Evolutionary conservation across 2,329 filamentous ascomycete genomes (phyloP).

Genomic region (Dendrostoma leiphaemia): DNA sequence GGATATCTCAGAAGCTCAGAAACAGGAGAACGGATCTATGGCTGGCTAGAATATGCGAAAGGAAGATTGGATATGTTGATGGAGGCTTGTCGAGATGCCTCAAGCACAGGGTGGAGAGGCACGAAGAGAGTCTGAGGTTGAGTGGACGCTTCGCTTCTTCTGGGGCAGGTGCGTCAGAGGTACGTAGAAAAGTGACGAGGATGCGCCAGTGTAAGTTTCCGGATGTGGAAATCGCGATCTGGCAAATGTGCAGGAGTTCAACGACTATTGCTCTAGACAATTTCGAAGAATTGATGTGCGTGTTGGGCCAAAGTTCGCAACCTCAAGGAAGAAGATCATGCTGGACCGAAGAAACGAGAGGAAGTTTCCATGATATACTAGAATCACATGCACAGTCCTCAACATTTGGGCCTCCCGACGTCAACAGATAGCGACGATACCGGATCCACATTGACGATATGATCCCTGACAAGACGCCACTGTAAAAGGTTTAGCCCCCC

Average conservation of each 20-base stretch:
- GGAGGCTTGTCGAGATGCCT: not conserved
- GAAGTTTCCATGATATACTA: not conserved
- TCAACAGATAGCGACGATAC: conserved; percentile 10
- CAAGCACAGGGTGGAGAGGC: not conserved
- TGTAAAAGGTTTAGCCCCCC: conserved; percentile 7
- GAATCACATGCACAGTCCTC: conserved; percentile 5
- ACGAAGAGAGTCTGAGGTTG: not conserved
- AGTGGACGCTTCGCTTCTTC: not conserved
- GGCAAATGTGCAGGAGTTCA: not conserved
- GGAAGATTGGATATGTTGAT: not conserved
- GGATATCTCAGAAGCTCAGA: not conserved
- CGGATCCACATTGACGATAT: conserved; percentile 1
- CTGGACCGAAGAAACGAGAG: too few species aligned
- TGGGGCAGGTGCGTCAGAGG: not conserved
- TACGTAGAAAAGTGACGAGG: not conserved
- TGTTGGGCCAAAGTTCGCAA: too few species aligned
- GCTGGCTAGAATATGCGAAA: not conserved
- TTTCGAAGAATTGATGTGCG: not conserved
- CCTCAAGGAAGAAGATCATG: too few species aligned
- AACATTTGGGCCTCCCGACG: conserved; percentile 14
- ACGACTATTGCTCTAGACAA: not conserved
- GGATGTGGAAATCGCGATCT: not conserved
- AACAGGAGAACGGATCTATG: not conserved
- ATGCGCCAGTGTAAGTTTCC: not conserved
- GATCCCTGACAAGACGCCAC: not conserved